phyloP scores from a whole-genome alignment of 257 asterid species.

The Eucommia ulmoides region DNA sequence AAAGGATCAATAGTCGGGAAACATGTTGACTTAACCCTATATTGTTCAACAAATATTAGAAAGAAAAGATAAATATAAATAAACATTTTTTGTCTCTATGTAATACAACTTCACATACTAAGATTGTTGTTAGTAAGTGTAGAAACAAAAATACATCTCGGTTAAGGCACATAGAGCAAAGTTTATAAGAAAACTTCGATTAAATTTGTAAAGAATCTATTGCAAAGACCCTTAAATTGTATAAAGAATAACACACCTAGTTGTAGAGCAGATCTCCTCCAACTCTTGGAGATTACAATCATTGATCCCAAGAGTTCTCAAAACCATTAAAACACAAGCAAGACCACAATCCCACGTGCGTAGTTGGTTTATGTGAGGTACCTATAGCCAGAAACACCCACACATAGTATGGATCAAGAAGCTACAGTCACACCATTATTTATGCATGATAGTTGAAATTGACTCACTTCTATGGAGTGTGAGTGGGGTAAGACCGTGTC shows the following conservation, averaged over 20 bases:
- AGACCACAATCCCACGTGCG: conserved; percentile 93
- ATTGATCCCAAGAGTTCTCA: conserved; percentile 50
- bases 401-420: not conserved
- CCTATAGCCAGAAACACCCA: conserved; percentile 23
- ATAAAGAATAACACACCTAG: conserved; percentile 36
- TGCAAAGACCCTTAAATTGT: not conserved
- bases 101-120: not conserved
- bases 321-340: conserved; percentile 86
- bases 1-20: too few relatives aligned
- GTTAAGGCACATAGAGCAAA: not conserved
- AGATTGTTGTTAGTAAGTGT: not conserved
- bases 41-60: too few relatives aligned
- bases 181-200: not conserved
- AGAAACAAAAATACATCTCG: not conserved
- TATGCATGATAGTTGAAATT: not conserved
- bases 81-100: too few relatives aligned
- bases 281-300: conserved; percentile 42
- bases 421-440: not conserved
- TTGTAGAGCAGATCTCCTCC: conserved; percentile 56
- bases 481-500: conserved; percentile 22
- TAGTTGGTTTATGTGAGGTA: conserved; percentile 78
- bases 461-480: conserved; percentile 43
- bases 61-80: too few relatives aligned
- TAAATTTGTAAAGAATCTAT: not conserved
- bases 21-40: too few relatives aligned